Conservation (phyloP, 2,329 filamentous ascomycete genomes). For the Aspergillus sp. region DNA sequence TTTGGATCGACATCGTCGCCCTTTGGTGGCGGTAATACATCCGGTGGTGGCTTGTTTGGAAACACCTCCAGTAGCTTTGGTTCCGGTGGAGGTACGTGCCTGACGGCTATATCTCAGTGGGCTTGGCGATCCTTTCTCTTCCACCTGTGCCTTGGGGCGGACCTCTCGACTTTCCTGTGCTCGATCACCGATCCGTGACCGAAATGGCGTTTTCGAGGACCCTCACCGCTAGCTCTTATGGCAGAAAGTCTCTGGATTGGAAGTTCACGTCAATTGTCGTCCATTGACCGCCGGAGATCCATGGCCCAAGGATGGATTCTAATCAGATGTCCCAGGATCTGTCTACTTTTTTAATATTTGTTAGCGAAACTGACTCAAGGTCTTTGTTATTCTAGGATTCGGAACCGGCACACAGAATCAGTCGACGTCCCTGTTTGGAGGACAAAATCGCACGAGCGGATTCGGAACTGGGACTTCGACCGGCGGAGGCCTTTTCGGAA, state of each 20-base stretch:
- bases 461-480: slow-evolving; percentile 35
- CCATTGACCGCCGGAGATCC: background rate
- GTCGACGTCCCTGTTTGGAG: slow-evolving; percentile 40
- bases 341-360: background rate
- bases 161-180: slow-evolving; percentile 7
- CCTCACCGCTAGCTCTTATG: background rate
- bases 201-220: background rate
- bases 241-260: background rate
- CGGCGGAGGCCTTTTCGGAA: slow-evolving; percentile 39
- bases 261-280: background rate
- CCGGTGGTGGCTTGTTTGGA: slow-evolving; percentile 39
- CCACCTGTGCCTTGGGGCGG: slow-evolving; percentile 13
- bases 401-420: slow-evolving; percentile 37
- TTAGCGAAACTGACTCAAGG: slow-evolving; percentile 18
- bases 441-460: slow-evolving; percentile 32
- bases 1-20: slow-evolving; percentile 43
- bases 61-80: slow-evolving; percentile 43
- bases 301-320: background rate
- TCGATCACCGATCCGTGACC: slow-evolving; percentile 1
- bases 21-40: slow-evolving; percentile 39
- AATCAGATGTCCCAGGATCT: background rate
- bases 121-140: slow-evolving; percentile 30
- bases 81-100: slow-evolving; percentile 46
- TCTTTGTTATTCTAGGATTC: slow-evolving; percentile 35
- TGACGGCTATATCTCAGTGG: slow-evolving; percentile 24